Conservation (phyloP, 208 protist species). For the Wallacemonas sp. region DNA sequence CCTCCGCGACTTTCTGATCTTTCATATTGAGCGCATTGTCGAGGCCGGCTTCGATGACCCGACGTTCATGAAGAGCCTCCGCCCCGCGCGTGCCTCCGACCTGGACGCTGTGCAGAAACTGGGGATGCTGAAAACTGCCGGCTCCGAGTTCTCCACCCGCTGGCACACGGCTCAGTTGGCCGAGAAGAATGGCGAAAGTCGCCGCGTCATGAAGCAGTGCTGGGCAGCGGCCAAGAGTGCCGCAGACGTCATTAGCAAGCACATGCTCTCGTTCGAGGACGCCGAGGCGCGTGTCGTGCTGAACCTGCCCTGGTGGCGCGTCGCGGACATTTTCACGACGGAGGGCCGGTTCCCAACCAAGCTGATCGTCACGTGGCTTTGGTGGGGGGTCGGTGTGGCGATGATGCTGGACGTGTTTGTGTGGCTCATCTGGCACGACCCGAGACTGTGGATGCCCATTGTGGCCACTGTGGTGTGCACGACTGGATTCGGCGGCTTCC, state of each 20-base stretch:
- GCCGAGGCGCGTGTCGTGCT: constrained; percentile 18
- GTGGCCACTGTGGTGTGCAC: constrained; percentile 27
- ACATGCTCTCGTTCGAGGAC: constrained; percentile 20
- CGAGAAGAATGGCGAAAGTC: constrained; percentile 5
- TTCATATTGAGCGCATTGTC: constrained; percentile 36
- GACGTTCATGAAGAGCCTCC: constrained; percentile 27
- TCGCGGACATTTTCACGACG: constrained; percentile 23
- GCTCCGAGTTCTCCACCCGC: constrained; percentile 18
- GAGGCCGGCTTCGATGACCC: constrained; percentile 23
- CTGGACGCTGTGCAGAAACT: constrained; percentile 14
- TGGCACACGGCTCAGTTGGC: constrained; percentile 21
- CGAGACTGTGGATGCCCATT: constrained; percentile 21
- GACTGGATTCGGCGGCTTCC: constrained; percentile 25
- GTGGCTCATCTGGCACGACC: constrained; percentile 28
- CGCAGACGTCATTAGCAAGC: constrained; percentile 34
- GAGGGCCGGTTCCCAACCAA: constrained; percentile 20
- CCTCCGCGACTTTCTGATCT: constrained; percentile 27
- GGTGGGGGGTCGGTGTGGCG: constrained; percentile 19
- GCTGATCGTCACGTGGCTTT: constrained; percentile 22
- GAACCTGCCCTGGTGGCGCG: constrained; percentile 9
- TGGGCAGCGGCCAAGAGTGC: constrained; percentile 30
- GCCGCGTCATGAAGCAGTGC: constrained; percentile 16
- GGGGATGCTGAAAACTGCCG: constrained; percentile 10
- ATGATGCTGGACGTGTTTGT: constrained; percentile 21
- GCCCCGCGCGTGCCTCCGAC: constrained; percentile 7